Evolutionary conservation across 257 asterid genomes (phyloP), one percentile per base, ranked within the genome.

Genomic region (Oldenlandia corymbosa): DNA sequence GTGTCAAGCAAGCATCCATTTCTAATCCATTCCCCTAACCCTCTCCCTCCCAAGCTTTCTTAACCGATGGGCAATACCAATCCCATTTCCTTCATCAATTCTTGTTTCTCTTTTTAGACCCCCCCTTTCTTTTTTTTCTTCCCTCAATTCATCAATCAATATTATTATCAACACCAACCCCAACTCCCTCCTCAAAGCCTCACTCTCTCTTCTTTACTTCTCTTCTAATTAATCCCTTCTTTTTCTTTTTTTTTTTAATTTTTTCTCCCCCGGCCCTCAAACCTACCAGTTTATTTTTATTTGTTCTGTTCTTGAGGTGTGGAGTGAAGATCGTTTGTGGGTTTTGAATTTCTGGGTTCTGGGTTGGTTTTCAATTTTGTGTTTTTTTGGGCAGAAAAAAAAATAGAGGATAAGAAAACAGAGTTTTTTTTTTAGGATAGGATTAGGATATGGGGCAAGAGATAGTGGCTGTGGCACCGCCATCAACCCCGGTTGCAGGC

Each of bases 1-100:
- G 96, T 88, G 96, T 88, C 83, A 71, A 84, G 87, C 96, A 88
- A 86, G 94, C 84, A 79, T 81, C 66, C 68, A 61, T 71, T 59
- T 66, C 65, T 58, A 78, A 75, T 34, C 64, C 55, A 9, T 36
- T 9, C 41, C 45, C 62, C 1, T 47, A 47, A 47, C 53, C 26
- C 12, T 17, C 13, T 10, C 52, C 52, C 21, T 58, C 52, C 75
- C 60, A 58, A 43, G 62, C 47, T 71, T 78, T 62, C 77, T 71
- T 78, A 74, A 77, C 81, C 83, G 76, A 78, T 72, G 74, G 85
- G 94, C 86, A 81, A 68, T 68, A 68, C 14, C 14, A 32, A 13
- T n/a, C 31, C 41, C 24, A 36, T 31, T 21, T 45, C 50, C 0
- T 16, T 18, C 36, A n/a, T n/a, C n/a, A n/a, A n/a, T n/a, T 28